Base-by-base conservation (phyloP, 805 yeast genomes). In the Hanseniaspora lachancei region DNA sequence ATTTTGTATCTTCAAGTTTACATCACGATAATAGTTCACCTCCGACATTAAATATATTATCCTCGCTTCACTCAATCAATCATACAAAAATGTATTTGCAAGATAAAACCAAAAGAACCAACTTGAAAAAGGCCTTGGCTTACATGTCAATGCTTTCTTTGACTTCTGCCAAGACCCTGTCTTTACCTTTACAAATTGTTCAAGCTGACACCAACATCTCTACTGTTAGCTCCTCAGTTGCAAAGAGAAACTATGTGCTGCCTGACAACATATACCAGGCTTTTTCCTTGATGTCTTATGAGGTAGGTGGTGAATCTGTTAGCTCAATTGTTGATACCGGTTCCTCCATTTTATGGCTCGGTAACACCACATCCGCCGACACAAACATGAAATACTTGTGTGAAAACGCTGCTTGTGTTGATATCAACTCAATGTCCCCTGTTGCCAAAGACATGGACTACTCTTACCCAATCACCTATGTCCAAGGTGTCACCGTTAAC, bases 271-370 rank as follows among this genome's bases (percentile, higher is more conserved):
- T 44, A 6, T 29, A 43, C 23, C 54, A 50, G 32, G 53, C 57
- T 20, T 55, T 27, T 44, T 47, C 57, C 12, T 29, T 55, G 16
- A 32, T 55, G 2, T n/a, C 48, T 15, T 55, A 43, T 29, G 40
- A 41, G 15, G 10, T 55, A 5, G 57, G 50, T 38, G 53, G 54
- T 39, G 51, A 55, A 49, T 4, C 47, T 2, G 44, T 55, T 13
- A 29, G 43, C 16, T 43, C 54, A 18, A 49, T 55, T 38, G 49
- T 55, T n/a, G 57, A 55, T 39, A 55, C 54, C 6, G 57, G 57
- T 20, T 55, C 57, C n/a, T 43, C 49, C 34, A 20, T 47, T 7
- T 32, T 55, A n/a, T 55, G 57, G 57, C 29, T 55, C 16, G 57
- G 57, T 38, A 46, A 55, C 35, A 21, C 27, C 8, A 24, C 21